Evolutionary conservation across 2,329 filamentous ascomycete species (phyloP).

Genomic region (Talaromyces sp.): DNA sequence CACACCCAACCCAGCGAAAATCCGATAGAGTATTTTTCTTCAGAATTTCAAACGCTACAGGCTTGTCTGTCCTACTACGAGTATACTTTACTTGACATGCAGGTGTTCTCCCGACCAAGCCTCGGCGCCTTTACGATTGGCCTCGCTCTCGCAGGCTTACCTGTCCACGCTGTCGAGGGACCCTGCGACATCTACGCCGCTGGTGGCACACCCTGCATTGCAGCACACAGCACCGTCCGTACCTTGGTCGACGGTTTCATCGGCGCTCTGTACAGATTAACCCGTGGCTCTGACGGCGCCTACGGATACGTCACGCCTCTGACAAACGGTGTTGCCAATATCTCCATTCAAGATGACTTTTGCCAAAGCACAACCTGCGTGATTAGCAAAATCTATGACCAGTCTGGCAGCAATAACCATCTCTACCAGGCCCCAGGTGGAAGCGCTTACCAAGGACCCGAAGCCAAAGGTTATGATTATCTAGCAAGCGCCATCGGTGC

Average conservation of each 20-base stretch:
- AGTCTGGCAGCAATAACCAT: conserved; percentile 6
- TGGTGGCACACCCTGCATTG: conserved; percentile 7
- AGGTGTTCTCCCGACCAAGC: background rate
- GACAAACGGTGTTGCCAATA: conserved; percentile 4
- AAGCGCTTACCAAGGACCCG: background rate
- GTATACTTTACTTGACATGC: background rate
- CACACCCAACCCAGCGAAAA: background rate
- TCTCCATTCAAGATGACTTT: conserved; percentile 2
- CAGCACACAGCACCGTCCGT: conserved; percentile 7
- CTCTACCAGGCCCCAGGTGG: conserved; percentile 26
- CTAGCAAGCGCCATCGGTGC: conserved; percentile 5
- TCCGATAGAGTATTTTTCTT: background rate
- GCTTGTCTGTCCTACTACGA: background rate
- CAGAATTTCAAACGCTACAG: background rate
- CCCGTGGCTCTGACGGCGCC: conserved; percentile 2
- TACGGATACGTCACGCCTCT: background rate
- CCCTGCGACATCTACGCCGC: conserved; percentile 5
- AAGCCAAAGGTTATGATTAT: conserved; percentile 1
- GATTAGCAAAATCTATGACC: conserved; percentile 8
- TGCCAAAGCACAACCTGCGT: conserved; percentile 6
- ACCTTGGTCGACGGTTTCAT: conserved; percentile 2
- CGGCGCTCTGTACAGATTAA: conserved; percentile 1
- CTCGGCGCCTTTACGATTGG: background rate
- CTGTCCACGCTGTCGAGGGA: conserved; percentile 23
- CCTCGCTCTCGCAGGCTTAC: conserved; percentile 19